phyloP scores from a whole-genome alignment of 2,329 filamentous ascomycete genomes.

The Sclerotinia spermophila region DNA sequence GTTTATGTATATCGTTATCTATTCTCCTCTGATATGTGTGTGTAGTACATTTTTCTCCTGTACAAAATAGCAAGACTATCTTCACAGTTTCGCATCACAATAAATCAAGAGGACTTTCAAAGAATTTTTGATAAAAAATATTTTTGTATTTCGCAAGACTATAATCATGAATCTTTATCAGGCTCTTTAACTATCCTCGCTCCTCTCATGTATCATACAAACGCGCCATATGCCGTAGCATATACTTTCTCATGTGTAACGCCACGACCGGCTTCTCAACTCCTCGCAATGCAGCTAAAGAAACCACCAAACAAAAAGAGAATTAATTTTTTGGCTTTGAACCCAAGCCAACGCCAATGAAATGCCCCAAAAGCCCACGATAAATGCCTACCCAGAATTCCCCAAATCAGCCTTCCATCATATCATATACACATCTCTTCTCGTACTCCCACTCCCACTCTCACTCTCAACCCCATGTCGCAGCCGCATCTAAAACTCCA shows the following conservation, averaged over 20 bases:
- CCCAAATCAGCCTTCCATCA: not conserved
- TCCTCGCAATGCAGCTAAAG: constrained; percentile 15
- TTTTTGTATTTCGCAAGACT: not conserved
- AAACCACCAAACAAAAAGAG: not conserved
- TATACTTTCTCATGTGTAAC: not conserved
- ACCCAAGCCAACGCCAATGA: not conserved
- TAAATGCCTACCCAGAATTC: not conserved
- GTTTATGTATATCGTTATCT: not conserved
- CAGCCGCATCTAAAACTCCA: constrained; percentile 38
- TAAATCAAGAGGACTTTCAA: not conserved
- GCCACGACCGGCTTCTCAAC: constrained; percentile 7
- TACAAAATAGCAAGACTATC: not conserved
- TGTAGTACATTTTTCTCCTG: not conserved
- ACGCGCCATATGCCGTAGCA: not conserved
- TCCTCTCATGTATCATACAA: constrained; percentile 13
- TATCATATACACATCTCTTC: constrained; percentile 7
- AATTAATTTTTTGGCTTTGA: not conserved
- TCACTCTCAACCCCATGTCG: not conserved
- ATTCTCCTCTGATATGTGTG: too few relatives aligned
- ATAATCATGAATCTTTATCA: not conserved
- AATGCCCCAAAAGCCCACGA: not conserved
- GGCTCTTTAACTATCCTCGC: not conserved
- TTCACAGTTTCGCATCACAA: not conserved
- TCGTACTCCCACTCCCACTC: too few relatives aligned
- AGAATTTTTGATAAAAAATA: not conserved